Percentiles rank a stretch among this genome's conserved stretches.
These are phyloP conservation scores for Fusarium buharicum DNA, from an alignment of 2,329 filamentous ascomycete genomes.

Conservation along the genomic window DNA sequence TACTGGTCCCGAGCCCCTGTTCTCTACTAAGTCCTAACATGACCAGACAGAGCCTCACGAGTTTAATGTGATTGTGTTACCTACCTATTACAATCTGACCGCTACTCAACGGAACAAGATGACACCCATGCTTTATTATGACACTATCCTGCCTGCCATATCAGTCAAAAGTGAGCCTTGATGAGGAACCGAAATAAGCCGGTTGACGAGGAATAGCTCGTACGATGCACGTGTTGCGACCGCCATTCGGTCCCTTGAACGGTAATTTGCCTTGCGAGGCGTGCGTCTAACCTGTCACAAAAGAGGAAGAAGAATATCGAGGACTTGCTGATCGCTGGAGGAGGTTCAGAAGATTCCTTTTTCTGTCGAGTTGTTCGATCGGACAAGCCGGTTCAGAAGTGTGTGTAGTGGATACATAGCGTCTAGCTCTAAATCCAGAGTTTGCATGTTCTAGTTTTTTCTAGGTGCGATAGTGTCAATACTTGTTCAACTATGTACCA, in stretches of 20 bases:
- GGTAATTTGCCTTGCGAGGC: background rate
- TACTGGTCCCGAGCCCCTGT: slow-evolving; percentile 19
- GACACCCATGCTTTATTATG: background rate
- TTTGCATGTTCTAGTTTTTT: slow-evolving; percentile 11
- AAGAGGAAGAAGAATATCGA: background rate
- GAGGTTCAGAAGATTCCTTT: background rate
- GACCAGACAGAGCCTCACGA: slow-evolving; percentile 33
- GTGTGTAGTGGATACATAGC: slow-evolving; percentile 1
- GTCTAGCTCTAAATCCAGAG: slow-evolving; percentile 17
- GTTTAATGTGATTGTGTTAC: background rate
- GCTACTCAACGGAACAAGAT: slow-evolving; percentile 12
- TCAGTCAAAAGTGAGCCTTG: background rate
- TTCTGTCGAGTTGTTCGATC: background rate
- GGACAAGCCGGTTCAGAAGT: slow-evolving; percentile 19
- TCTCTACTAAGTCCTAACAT: background rate
- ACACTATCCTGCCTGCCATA: background rate
- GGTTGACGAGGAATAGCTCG: slow-evolving; percentile 15
- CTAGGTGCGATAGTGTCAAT: background rate
- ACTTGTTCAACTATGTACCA: background rate
- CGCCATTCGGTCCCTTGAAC: background rate
- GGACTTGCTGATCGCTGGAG: slow-evolving; percentile 18
- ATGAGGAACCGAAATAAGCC: slow-evolving; percentile 19
- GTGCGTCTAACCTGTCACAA: slow-evolving; percentile 17
- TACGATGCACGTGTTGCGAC: slow-evolving; percentile 27
- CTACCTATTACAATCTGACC: slow-evolving; percentile 4